A percentile compares a stretch with the other conserved stretches of the same genome.
Conservation (phyloP, 805 yeast species). For the Lachancea thermotolerans region DNA sequence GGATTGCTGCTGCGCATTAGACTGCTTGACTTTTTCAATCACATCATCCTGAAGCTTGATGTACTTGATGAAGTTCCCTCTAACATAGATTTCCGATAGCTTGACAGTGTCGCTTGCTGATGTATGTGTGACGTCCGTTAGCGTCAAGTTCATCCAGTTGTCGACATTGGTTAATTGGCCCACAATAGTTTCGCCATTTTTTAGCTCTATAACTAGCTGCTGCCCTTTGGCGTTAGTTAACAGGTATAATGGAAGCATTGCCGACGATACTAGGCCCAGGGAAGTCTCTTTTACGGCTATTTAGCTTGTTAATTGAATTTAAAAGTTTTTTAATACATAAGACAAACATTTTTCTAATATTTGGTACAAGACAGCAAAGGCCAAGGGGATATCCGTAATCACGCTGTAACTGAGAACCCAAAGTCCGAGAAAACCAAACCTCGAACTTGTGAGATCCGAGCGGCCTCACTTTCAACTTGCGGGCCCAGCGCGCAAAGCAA, state of each 20-base stretch:
- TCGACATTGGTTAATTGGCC: slow-evolving; percentile 85
- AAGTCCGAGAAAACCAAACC: too few species aligned
- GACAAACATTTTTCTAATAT: too few species aligned
- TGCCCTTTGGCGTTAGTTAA: slow-evolving; percentile 88
- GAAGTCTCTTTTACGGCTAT: too few species aligned
- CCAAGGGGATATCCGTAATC: too few species aligned
- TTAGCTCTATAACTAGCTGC: slow-evolving; percentile 80
- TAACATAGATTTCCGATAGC: slow-evolving; percentile 67
- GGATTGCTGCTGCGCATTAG: slow-evolving; percentile 12
- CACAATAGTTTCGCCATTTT: slow-evolving; percentile 81
- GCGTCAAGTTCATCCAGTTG: slow-evolving; percentile 90
- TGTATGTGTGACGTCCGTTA: slow-evolving; percentile 55
- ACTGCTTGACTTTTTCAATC: slow-evolving; percentile 66
- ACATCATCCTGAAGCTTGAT: slow-evolving; percentile 69
- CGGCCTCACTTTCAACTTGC: too few species aligned
- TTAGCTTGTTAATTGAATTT: too few species aligned
- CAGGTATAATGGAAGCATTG: slow-evolving; percentile 78
- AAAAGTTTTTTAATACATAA: too few species aligned
- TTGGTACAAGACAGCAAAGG: too few species aligned
- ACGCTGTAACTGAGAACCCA: too few species aligned
- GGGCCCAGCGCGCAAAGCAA: too few species aligned
- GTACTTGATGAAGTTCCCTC: slow-evolving; percentile 79
- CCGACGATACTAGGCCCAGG: not conserved
- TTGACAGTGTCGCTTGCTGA: slow-evolving; percentile 57
- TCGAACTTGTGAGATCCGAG: too few species aligned